Base-by-base conservation (phyloP, 2,329 filamentous ascomycete species). In the Colletotrichum scovillei region DNA sequence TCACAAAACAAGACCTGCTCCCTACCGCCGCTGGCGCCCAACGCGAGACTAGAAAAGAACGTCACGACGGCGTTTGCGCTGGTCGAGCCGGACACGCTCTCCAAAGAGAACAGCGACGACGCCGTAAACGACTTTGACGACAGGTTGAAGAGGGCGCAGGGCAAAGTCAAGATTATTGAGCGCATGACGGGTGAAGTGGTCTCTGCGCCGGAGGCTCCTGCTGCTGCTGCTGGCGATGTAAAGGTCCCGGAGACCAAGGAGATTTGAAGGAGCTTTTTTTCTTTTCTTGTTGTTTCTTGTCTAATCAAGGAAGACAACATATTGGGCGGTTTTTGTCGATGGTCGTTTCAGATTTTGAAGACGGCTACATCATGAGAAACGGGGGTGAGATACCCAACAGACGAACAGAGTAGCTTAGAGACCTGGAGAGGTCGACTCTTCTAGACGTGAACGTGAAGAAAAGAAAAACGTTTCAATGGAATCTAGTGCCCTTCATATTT, bases 51-150 rank as follows among this genome's bases (percentile, higher is more conserved):
- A 7, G 87, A 89, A 69, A 96, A 93, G 83, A 95, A 98, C 79
- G 84, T 98, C 69, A 87, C 89, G 38, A 89, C 91, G 8, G 86
- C 98, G 11, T 92, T 95, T 74, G 92, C 93, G 28, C 86, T 98
- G 16, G 92, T 95, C 3, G 95, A 98, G 80, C 92, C 92, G 0
- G 91, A 91, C 5, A 96, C 92, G 1, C 83, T 98, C 56, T 92
- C 92, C 19, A 95, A 92, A 24, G 88, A 92, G 72, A 99, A 99
- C 80, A 93, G 90, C 5, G 96, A 98, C 80, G 94, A 97, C 59
- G 92, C 93, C 0, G 95, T 99, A 26, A 93, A 93, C 63, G 95
- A 98, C 78, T 95, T 97, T 79, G 97, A 99, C 78, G 94, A 98
- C 80, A 88, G 95, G 14, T 80, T 97, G 52, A 97, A 95, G 83